Conservation (phyloP, 805 yeast genomes). For the Candida succiphila region DNA sequence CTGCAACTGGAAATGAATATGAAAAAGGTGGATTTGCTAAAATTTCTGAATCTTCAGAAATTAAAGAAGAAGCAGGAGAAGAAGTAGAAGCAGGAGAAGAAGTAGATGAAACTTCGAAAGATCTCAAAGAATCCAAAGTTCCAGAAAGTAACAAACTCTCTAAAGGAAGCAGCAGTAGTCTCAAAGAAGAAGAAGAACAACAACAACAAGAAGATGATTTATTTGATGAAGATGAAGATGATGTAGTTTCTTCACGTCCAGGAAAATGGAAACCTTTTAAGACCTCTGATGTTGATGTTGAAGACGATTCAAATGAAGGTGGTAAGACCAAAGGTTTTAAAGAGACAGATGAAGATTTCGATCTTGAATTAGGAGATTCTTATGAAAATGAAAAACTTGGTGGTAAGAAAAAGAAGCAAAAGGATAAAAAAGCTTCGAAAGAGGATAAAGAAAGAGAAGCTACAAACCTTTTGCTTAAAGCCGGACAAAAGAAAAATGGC, state of each 20-base stretch:
- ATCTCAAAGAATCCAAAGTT: not conserved
- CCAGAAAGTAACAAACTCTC: not conserved
- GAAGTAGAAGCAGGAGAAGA: not conserved
- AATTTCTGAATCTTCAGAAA: conserved; percentile 7
- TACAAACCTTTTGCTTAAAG: not conserved
- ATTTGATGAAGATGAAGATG: not conserved
- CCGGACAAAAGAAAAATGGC: not conserved
- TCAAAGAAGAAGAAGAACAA: not conserved
- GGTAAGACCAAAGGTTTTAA: conserved; percentile 14
- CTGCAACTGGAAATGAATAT: conserved; percentile 2
- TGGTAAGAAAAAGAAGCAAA: not conserved
- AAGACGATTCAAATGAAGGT: not conserved
- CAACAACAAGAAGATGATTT: not conserved
- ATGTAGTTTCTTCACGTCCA: not conserved
- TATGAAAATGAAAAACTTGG: not conserved
- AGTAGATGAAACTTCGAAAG: not conserved
- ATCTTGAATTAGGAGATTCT: conserved; percentile 3
- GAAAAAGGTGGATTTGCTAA: conserved; percentile 16
- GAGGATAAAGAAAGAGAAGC: conserved; percentile 1
- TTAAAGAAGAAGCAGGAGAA: not conserved
- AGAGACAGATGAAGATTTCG: conserved; percentile 13
- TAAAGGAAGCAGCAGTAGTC: not conserved
- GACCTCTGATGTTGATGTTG: not conserved
- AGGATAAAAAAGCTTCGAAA: not conserved
- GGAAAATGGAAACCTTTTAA: not conserved